Conservation (phyloP, 2,329 filamentous ascomycete species). For the Taxawa tesnikishii region DNA sequence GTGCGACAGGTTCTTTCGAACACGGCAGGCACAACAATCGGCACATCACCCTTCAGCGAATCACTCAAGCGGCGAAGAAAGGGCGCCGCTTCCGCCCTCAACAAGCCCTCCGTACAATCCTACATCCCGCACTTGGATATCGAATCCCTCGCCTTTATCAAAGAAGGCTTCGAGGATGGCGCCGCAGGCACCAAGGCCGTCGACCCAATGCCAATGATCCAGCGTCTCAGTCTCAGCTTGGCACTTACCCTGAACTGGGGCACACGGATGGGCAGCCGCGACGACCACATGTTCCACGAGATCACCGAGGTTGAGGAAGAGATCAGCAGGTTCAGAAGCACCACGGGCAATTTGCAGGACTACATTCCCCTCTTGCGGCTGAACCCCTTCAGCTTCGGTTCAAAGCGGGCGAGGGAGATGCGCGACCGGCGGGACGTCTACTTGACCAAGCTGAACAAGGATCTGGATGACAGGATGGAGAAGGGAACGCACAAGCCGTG, state of each 20-base stretch:
- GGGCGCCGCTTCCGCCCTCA: slow-evolving; percentile 52
- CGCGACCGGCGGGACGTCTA: slow-evolving; percentile 48
- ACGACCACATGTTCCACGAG: slow-evolving; percentile 49
- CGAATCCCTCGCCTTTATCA: slow-evolving; percentile 50
- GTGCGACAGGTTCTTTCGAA: slow-evolving; percentile 46
- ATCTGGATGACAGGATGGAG: slow-evolving; percentile 48
- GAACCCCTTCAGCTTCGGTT: slow-evolving; percentile 50
- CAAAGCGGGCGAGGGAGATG: slow-evolving; percentile 47
- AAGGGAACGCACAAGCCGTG: slow-evolving; percentile 50
- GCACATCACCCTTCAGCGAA: slow-evolving; percentile 54
- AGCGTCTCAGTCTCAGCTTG: slow-evolving; percentile 50
- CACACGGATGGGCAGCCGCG: slow-evolving; percentile 44
- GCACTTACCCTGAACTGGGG: slow-evolving; percentile 57
- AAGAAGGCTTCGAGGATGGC: slow-evolving; percentile 48
- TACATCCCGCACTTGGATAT: slow-evolving; percentile 52
- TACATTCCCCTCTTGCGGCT: slow-evolving; percentile 47
- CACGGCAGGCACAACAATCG: slow-evolving; percentile 55
- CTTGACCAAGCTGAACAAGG: slow-evolving; percentile 42
- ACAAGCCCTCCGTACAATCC: slow-evolving; percentile 50
- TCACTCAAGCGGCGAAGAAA: slow-evolving; percentile 52
- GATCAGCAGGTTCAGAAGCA: slow-evolving; percentile 46
- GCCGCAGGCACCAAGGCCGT: slow-evolving; percentile 40
- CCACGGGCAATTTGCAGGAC: slow-evolving; percentile 49
- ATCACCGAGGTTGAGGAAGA: slow-evolving; percentile 52
- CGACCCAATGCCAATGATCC: slow-evolving; percentile 57